phyloP scores from a whole-genome alignment of 768 basidiomycete genomes.

The Lyophyllum decastes region DNA sequence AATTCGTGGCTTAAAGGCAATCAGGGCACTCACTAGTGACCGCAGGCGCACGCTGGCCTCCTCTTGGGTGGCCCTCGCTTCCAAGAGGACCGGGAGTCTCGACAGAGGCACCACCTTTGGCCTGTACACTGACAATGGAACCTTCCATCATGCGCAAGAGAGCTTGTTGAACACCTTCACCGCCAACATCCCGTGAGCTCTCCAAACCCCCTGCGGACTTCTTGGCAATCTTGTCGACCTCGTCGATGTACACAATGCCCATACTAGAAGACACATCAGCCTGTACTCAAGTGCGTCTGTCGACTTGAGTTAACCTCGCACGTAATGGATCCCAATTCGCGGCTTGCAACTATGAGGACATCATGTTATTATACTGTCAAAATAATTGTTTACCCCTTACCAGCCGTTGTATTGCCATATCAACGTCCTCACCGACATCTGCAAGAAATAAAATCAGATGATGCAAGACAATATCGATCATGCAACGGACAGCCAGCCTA shows the following conservation, averaged over 20 bases:
- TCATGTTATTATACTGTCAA: background rate
- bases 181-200: constrained; percentile 85
- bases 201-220: constrained; percentile 60
- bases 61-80: constrained; percentile 47
- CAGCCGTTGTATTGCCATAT: constrained; percentile 85
- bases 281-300: constrained; percentile 1
- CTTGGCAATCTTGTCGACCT: constrained; percentile 90
- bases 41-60: constrained; percentile 50
- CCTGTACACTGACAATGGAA: constrained; percentile 77
- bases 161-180: constrained; percentile 95
- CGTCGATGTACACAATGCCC: constrained; percentile 96
- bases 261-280: constrained; percentile 46
- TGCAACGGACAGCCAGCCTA: constrained; percentile 70
- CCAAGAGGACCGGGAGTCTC: constrained; percentile 44
- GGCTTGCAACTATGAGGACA: constrained; percentile 73
- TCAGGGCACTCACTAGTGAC: constrained; percentile 30
- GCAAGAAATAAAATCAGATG: constrained; percentile 10
- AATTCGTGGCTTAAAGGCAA: background rate
- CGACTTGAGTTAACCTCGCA: constrained; percentile 58
- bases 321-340: constrained; percentile 86
- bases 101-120: constrained; percentile 54
- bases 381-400: constrained; percentile 36
- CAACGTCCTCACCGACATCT: constrained; percentile 98
- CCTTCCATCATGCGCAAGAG: constrained; percentile 95
- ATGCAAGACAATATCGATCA: background rate